Evolutionary conservation across 192 early-diverging fungal species (phyloP).

Genomic region (Entomortierella lignicola): DNA sequence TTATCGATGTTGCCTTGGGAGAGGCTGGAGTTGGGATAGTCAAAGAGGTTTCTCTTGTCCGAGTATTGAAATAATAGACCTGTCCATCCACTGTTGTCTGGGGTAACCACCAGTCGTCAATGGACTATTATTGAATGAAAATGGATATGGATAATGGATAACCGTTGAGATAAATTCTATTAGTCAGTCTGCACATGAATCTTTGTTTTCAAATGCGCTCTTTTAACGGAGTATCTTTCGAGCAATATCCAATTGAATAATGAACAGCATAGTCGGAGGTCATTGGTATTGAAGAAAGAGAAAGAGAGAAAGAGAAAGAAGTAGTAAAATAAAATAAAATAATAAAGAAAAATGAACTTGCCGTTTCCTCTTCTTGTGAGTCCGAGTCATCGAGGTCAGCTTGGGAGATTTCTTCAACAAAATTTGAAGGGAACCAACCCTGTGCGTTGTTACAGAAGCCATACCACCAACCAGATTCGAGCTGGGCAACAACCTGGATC

Average conservation of each 20-base stretch:
- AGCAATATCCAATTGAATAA: no score
- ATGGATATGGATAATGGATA: no score
- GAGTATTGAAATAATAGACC: slow-evolving; percentile 63
- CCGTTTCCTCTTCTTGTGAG: slow-evolving; percentile 15
- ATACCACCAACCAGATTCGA: slow-evolving; percentile 98
- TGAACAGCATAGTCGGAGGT: no score
- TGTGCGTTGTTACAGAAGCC: slow-evolving; percentile 80
- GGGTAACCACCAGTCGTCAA: slow-evolving; percentile 50
- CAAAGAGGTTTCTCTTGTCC: slow-evolving; percentile 66
- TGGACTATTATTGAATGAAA: background rate
- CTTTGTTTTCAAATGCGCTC: no score
- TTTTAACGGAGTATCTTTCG: no score
- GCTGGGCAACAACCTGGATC: slow-evolving; percentile 90
- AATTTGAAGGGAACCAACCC: slow-evolving; percentile 94
- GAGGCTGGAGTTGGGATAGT: slow-evolving; percentile 33
- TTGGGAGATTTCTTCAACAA: slow-evolving; percentile 65
- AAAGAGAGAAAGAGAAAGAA: no score
- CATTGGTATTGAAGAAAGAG: no score
- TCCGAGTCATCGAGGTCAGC: slow-evolving; percentile 23
- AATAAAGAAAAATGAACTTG: slow-evolving; percentile 4
- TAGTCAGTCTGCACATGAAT: no score
- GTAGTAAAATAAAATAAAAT: no score
- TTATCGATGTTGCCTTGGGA: background rate
- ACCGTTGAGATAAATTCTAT: no score
- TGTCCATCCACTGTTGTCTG: slow-evolving; percentile 55